Percentiles rank a stretch among this genome's conserved stretches.
These are phyloP conservation scores for Lactarius sanguifluus DNA, from an alignment of 768 basidiomycete genomes.

Conservation along the genomic window DNA sequence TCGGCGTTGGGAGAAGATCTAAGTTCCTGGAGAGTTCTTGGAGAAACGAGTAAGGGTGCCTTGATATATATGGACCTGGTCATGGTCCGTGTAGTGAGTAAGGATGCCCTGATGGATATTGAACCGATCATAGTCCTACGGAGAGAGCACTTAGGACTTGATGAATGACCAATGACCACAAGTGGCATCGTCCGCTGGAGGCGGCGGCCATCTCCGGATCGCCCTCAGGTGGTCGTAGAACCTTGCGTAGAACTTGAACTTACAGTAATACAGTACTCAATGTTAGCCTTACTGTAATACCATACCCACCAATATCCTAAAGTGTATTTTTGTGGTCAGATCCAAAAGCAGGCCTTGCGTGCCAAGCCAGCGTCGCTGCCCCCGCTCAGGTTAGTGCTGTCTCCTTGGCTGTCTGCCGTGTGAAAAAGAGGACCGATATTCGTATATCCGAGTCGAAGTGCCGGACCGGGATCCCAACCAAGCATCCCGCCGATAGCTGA, in stretches of 20 bases:
- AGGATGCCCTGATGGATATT: neutral
- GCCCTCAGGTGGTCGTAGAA: neutral
- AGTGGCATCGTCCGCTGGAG: neutral
- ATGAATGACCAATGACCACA: too few species aligned
- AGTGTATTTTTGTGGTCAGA: neutral
- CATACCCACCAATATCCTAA: neutral
- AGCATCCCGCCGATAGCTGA: neutral
- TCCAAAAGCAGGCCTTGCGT: neutral
- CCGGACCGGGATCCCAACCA: slow-evolving; percentile 1
- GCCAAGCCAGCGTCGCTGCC: too few species aligned
- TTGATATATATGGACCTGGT: slow-evolving; percentile 20
- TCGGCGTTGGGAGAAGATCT: slow-evolving; percentile 27
- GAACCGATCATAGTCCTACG: neutral
- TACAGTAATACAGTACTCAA: neutral
- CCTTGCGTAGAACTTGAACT: too few species aligned
- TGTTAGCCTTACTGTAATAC: neutral
- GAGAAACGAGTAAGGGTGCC: slow-evolving; percentile 37
- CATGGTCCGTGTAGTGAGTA: neutral
- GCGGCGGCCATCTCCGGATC: neutral
- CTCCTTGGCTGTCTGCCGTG: neutral
- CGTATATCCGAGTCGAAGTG: neutral
- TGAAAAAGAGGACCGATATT: neutral
- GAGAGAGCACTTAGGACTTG: neutral
- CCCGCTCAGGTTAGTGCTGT: too few species aligned
- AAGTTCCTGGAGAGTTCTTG: slow-evolving; percentile 36